These are phyloP conservation scores for Leccinum fibrillosum DNA, from an alignment of 768 basidiomycete genomes.

Conservation along the genomic window DNA sequence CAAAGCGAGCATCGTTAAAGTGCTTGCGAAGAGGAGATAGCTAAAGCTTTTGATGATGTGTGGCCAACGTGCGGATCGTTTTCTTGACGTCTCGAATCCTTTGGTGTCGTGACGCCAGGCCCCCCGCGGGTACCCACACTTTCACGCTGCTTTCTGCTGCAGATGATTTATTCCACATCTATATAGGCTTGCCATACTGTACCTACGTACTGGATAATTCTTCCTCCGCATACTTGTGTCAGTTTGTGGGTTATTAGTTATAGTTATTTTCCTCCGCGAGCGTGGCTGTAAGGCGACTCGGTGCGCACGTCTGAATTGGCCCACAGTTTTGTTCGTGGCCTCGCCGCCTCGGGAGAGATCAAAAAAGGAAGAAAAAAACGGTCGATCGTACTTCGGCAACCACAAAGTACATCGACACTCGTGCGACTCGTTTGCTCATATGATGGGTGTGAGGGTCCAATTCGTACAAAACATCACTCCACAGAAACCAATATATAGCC, in stretches of 20 bases:
- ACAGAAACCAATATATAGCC: too few species aligned
- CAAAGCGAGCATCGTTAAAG: slow-evolving; percentile 71
- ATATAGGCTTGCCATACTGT: slow-evolving; percentile 20
- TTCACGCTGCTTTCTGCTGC: not conserved
- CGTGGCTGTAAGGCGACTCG: not conserved
- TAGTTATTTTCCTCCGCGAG: not conserved
- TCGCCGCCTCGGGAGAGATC: too few species aligned
- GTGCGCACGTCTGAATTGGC: not conserved
- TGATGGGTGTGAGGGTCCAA: too few species aligned
- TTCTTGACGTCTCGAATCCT: not conserved
- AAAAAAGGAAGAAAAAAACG: too few species aligned
- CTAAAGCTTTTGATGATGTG: not conserved
- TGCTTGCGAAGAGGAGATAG: slow-evolving; percentile 60
- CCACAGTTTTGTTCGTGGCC: too few species aligned
- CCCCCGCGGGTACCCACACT: not conserved
- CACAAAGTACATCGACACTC: too few species aligned
- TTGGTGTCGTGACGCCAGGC: not conserved
- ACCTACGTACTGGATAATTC: slow-evolving; percentile 12
- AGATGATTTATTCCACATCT: slow-evolving; percentile 30
- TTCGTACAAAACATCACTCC: too few species aligned
- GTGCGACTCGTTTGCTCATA: too few species aligned
- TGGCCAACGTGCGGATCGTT: not conserved
- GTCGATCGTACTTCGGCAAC: too few species aligned
- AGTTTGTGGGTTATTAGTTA: not conserved
- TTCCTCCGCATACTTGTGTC: not conserved